Conservation (phyloP, 2,329 filamentous ascomycete species). For the Harringtonia aguacate region DNA sequence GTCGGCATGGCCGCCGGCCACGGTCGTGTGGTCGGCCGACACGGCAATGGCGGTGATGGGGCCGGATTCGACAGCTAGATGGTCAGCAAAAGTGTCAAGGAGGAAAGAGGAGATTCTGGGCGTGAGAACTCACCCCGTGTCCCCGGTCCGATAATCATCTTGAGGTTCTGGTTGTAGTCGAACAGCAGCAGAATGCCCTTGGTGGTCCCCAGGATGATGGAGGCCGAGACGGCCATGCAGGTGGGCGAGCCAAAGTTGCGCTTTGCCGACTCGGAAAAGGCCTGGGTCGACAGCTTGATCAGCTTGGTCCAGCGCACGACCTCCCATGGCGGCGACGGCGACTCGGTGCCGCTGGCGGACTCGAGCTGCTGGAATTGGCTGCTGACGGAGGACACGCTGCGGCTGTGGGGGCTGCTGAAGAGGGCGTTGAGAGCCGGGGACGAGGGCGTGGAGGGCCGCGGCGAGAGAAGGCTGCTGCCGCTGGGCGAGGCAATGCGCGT, state of each 20-base stretch:
- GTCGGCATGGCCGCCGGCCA: slow-evolving; percentile 81
- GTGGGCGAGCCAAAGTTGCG: slow-evolving; percentile 89
- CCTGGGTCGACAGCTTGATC: slow-evolving; percentile 77
- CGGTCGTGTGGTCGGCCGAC: slow-evolving; percentile 85
- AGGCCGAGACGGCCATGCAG: slow-evolving; percentile 77
- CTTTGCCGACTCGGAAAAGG: slow-evolving; percentile 85
- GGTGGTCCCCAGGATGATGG: slow-evolving; percentile 82
- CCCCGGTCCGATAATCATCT: slow-evolving; percentile 85
- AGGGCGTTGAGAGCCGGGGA: slow-evolving; percentile 57
- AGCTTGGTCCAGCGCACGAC: slow-evolving; percentile 93
- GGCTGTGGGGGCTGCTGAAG: slow-evolving; percentile 45
- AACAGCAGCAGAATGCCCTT: slow-evolving; percentile 94
- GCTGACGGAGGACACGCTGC: slow-evolving; percentile 62
- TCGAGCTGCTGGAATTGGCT: slow-evolving; percentile 54
- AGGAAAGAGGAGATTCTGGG: no score
- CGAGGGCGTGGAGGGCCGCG: slow-evolving; percentile 60
- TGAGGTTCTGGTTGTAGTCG: slow-evolving; percentile 93
- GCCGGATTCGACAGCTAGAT: slow-evolving; percentile 78
- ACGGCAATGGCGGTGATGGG: slow-evolving; percentile 78
- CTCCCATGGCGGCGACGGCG: slow-evolving; percentile 76
- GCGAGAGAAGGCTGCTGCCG: slow-evolving; percentile 34
- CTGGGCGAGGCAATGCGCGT: slow-evolving; percentile 63
- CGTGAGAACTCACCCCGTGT: slow-evolving; percentile 77
- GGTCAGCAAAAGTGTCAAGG: no score
- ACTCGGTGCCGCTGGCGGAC: slow-evolving; percentile 24